Base-by-base conservation (phyloP, 2,329 filamentous ascomycete species). In the Cordyceps farinosa region DNA sequence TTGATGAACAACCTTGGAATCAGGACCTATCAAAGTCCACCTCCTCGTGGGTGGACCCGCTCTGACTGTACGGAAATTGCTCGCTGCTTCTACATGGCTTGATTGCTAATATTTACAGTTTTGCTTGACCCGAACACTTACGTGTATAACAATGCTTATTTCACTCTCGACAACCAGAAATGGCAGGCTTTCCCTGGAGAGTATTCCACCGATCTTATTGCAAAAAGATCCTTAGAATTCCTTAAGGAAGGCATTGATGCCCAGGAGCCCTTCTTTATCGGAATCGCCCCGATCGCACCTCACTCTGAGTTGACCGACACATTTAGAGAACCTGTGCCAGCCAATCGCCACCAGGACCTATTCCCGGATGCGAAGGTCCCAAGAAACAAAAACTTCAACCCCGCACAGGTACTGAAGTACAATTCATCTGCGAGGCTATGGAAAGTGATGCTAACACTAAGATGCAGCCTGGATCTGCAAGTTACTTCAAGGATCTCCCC, bases 81-180 rank as follows among this genome's bases (percentile, higher is more conserved):
- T 8, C n/a, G 30, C 55, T 1, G 64, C 47, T 29, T 44, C 7
- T 32, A 17, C 11, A 30, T 17, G 6, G 8, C 13, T 40, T n/a
- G 27, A 34, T 22, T 30, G 51, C 42, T 62, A n/a, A 50, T 2
- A 4, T 17, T 0, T 9, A 73, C 71, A 66, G 80, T 88, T 67
- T 75, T 89, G 1, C 75, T 90, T 1, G 87, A 90, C 65, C 87
- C 87, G 0, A 83, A 80, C 66, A 91, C 88, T 0, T 91, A 91
- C 69, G 78, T 83, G 34, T 91, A 90, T 69, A 79, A 86, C 32
- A 90, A 90, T 69, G 78, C 84, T 1, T 87, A 82, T 5, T 88
- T 86, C 1, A 62, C 62, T 1, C 76, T 77, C 0, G 68, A 72
- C 17, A 76, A 72, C 62, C 75, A 75, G 15, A 69, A 76, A 0